Evolutionary conservation across 2,329 filamentous ascomycete genomes (phyloP).

Genomic region (Dothidotthia symphoricarpi): DNA sequence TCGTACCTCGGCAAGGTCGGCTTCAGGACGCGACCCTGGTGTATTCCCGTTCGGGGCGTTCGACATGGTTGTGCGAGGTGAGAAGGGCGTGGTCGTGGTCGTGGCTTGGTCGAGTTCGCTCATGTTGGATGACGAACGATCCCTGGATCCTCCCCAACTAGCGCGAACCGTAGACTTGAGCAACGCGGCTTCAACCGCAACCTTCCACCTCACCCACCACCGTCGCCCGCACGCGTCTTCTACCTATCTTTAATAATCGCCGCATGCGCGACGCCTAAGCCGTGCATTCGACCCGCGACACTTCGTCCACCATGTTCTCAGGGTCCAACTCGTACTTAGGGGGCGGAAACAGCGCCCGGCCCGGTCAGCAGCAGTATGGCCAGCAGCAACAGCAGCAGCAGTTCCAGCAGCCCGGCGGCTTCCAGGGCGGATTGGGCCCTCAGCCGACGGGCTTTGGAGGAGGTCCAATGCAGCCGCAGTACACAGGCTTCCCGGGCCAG

Average conservation of each 20-base stretch:
- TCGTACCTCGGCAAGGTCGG: constrained; percentile 39
- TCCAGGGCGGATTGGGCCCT: constrained; percentile 45
- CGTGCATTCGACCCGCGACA: constrained; percentile 20
- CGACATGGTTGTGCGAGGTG: constrained; percentile 28
- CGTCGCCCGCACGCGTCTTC: constrained; percentile 16
- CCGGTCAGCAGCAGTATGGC: constrained; percentile 54
- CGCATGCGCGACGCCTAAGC: constrained; percentile 22
- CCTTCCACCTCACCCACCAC: constrained; percentile 23
- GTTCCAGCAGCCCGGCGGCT: constrained; percentile 56
- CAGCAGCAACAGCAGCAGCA: constrained; percentile 48
- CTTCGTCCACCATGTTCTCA: constrained; percentile 70
- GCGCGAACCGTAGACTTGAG: constrained; percentile 26
- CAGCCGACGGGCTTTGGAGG: constrained; percentile 56
- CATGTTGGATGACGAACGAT: constrained; percentile 31
- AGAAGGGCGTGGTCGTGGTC: constrained; percentile 12
- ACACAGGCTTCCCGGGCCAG: constrained; percentile 51
- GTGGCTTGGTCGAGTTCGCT: constrained; percentile 14
- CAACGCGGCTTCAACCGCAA: constrained; percentile 23
- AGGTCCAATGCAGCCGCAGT: constrained; percentile 60
- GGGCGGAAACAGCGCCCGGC: constrained; percentile 71
- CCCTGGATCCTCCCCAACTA: constrained; percentile 12
- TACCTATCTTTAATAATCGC: constrained; percentile 10
- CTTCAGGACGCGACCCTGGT: constrained; percentile 23
- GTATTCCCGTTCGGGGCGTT: constrained; percentile 30
- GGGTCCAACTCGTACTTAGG: constrained; percentile 84